phyloP scores from a whole-genome alignment of 257 asterid genomes.

The Solanum pennellii region DNA sequence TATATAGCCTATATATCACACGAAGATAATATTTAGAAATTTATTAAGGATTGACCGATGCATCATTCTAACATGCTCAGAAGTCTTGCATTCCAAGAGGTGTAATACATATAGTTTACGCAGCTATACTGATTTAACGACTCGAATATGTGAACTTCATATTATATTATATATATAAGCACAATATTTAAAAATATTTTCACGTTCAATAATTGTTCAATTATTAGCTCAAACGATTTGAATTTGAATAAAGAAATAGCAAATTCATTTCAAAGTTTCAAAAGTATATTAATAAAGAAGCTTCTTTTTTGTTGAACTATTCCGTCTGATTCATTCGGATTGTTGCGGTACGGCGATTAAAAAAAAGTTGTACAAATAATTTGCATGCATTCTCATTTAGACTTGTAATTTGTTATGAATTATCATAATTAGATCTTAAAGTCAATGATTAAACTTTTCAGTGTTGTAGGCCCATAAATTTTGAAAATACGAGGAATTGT shows the following conservation, averaged over 20 bases:
- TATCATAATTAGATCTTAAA: background rate
- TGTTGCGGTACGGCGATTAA: background rate
- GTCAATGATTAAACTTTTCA: background rate
- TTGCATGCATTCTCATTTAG: background rate
- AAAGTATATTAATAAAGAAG: background rate
- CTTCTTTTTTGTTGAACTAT: background rate
- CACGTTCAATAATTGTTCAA: background rate
- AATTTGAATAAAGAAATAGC: background rate
- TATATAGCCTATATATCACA: no score
- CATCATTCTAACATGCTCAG: background rate
- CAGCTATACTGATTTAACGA: background rate
- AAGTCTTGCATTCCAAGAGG: no score
- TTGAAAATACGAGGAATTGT: background rate
- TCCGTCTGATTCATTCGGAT: background rate
- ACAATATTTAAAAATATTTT: background rate
- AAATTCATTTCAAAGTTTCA: background rate
- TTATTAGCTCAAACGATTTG: background rate
- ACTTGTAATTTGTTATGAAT: background rate
- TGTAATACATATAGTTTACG: no score
- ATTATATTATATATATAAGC: background rate
- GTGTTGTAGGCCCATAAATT: background rate
- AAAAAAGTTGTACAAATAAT: background rate
- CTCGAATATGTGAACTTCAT: background rate
- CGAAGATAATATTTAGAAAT: no score
- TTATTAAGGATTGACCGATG: background rate